Evolutionary conservation across 2,329 filamentous ascomycete genomes (phyloP).

Genomic region (Septoria petroselini): DNA sequence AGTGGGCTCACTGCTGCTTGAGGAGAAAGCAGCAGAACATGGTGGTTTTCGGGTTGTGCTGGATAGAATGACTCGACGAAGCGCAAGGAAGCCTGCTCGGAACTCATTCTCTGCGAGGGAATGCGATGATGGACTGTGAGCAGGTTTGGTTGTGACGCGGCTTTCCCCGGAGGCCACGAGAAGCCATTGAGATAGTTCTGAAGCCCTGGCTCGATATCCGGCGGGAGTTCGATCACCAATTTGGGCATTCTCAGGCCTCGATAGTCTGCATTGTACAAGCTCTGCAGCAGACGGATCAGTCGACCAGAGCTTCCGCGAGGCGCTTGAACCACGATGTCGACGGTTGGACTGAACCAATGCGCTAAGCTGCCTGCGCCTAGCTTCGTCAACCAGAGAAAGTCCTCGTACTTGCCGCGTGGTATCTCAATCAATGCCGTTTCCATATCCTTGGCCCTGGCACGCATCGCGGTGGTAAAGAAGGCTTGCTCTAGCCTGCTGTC

Average conservation of each 20-base stretch:
- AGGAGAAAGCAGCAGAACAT: slow-evolving; percentile 81
- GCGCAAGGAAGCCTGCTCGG: slow-evolving; percentile 69
- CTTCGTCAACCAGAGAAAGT: slow-evolving; percentile 72
- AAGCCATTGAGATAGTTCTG: slow-evolving; percentile 61
- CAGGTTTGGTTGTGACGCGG: slow-evolving; percentile 46
- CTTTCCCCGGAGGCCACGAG: slow-evolving; percentile 62
- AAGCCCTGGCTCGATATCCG: slow-evolving; percentile 63
- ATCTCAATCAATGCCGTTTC: slow-evolving; percentile 70
- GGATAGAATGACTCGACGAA: slow-evolving; percentile 91
- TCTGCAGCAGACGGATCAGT: slow-evolving; percentile 71
- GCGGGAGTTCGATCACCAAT: slow-evolving; percentile 80
- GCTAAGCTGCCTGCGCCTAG: slow-evolving; percentile 70
- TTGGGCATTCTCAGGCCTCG: slow-evolving; percentile 65
- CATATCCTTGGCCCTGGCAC: slow-evolving; percentile 52
- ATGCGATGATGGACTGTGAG: slow-evolving; percentile 75
- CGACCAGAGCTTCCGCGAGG: slow-evolving; percentile 67
- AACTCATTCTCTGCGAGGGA: slow-evolving; percentile 54
- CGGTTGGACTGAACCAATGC: slow-evolving; percentile 71
- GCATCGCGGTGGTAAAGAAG: slow-evolving; percentile 63
- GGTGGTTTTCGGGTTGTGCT: slow-evolving; percentile 57
- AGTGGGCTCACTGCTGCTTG: slow-evolving; percentile 74
- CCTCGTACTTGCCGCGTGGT: slow-evolving; percentile 60
- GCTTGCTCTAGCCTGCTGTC: slow-evolving; percentile 62
- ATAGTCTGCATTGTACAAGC: slow-evolving; percentile 73
- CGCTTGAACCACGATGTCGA: slow-evolving; percentile 84